These are phyloP conservation scores for Dissophora ornata DNA, from an alignment of 192 early-diverging fungal species.

Conservation along the genomic window DNA sequence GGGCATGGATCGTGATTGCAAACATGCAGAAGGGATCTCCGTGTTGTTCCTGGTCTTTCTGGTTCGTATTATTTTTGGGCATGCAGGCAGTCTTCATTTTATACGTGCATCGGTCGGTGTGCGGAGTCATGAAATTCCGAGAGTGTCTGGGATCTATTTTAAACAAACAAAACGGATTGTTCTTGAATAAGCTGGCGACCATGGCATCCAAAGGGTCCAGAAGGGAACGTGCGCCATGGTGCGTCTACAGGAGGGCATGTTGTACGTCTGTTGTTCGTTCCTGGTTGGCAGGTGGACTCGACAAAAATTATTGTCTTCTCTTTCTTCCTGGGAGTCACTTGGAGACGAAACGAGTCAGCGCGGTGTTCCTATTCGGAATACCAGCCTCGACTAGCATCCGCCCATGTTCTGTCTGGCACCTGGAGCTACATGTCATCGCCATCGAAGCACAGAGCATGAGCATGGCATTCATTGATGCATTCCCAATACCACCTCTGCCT, in stretches of 20 bases:
- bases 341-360: background rate
- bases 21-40: slow-evolving; percentile 5
- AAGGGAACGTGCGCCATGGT: background rate
- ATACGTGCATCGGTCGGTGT: background rate
- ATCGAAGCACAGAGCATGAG: background rate
- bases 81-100: background rate
- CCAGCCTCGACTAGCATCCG: slow-evolving; percentile 4
- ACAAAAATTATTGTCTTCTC: background rate
- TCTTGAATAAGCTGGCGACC: slow-evolving; percentile 1
- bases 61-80: slow-evolving; percentile 5
- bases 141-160: background rate
- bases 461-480: background rate
- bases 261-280: background rate
- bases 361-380: slow-evolving; percentile 12
- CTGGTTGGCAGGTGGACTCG: background rate
- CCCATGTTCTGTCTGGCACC: background rate
- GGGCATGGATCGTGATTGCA: background rate
- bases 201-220: background rate
- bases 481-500: slow-evolving; percentile 21
- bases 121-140: too few relatives aligned
- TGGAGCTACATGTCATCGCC: background rate
- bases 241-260: background rate
- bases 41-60: slow-evolving; percentile 9
- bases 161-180: background rate
- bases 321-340: too few relatives aligned